A percentile compares a stretch with the other conserved stretches of the same genome.
Conservation (phyloP, 2,329 filamentous ascomycete species). For the Phialophora chinensis region DNA sequence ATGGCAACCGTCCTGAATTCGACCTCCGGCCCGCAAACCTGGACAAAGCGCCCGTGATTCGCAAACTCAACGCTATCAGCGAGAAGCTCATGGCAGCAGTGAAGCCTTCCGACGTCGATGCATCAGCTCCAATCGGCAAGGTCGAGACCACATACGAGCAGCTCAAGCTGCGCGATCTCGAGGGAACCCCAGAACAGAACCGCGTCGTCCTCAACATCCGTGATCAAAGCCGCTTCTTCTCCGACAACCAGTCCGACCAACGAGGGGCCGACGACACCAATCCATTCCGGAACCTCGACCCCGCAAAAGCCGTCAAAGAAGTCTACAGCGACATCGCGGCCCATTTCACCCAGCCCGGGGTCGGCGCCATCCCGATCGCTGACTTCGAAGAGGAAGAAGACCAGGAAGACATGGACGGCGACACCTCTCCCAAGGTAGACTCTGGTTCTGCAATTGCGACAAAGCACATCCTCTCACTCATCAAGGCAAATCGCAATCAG, state of each 20-base stretch:
- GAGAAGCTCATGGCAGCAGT: slow-evolving; percentile 93
- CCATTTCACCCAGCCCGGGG: slow-evolving; percentile 35
- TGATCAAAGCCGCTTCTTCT: slow-evolving; percentile 84
- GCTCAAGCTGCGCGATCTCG: slow-evolving; percentile 79
- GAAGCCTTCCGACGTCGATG: slow-evolving; percentile 74
- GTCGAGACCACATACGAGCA: slow-evolving; percentile 77
- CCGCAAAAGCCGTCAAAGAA: slow-evolving; percentile 35
- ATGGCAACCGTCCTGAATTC: slow-evolving; percentile 84
- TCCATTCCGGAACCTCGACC: slow-evolving; percentile 35
- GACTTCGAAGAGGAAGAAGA: slow-evolving; percentile 32
- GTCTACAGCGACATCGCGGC: slow-evolving; percentile 30
- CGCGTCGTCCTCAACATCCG: slow-evolving; percentile 85
- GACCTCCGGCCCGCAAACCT: slow-evolving; percentile 81
- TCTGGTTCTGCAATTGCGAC: slow-evolving; percentile 69
- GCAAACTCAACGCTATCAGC: slow-evolving; percentile 85
- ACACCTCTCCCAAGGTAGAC: slow-evolving; percentile 60
- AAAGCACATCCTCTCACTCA: slow-evolving; percentile 63
- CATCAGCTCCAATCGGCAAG: slow-evolving; percentile 67
- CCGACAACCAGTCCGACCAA: slow-evolving; percentile 50
- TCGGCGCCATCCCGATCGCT: slow-evolving; percentile 35
- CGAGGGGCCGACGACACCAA: slow-evolving; percentile 47
- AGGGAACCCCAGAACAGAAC: slow-evolving; percentile 73
- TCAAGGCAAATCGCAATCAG: slow-evolving; percentile 63
- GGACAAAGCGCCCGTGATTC: slow-evolving; percentile 84
- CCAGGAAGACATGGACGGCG: slow-evolving; percentile 49